Evolutionary conservation across 2,329 filamentous ascomycete genomes (phyloP).

Genomic region (Fusarium tuaranense): DNA sequence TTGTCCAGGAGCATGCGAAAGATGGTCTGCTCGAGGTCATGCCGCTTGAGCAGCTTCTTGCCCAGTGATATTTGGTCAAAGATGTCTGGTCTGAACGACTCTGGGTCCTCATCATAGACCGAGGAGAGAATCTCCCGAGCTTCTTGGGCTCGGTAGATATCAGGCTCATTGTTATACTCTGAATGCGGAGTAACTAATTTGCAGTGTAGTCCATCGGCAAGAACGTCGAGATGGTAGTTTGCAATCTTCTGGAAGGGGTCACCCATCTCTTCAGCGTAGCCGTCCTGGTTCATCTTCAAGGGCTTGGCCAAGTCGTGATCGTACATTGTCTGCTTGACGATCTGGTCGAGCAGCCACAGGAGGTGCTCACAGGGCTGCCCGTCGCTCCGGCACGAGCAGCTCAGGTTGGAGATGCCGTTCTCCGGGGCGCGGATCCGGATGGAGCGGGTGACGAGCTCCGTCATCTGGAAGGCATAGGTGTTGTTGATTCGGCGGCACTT

Average conservation of each 20-base stretch:
- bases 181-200: slow-evolving; percentile 52
- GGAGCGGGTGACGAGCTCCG: slow-evolving; percentile 64
- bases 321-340: slow-evolving; percentile 61
- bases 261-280: slow-evolving; percentile 59
- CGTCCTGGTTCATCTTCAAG: slow-evolving; percentile 56
- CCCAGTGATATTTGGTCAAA: slow-evolving; percentile 48
- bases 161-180: slow-evolving; percentile 45
- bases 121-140: slow-evolving; percentile 64
- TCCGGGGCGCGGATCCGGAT: slow-evolving; percentile 60
- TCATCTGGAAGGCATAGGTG: slow-evolving; percentile 68
- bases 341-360: slow-evolving; percentile 66
- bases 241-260: slow-evolving; percentile 63
- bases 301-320: slow-evolving; percentile 51
- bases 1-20: slow-evolving; percentile 67
- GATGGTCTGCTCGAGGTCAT: slow-evolving; percentile 63
- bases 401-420: slow-evolving; percentile 55
- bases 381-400: slow-evolving; percentile 59
- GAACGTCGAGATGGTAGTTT: slow-evolving; percentile 62
- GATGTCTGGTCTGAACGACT: slow-evolving; percentile 61
- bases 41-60: slow-evolving; percentile 54
- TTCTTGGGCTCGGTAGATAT: slow-evolving; percentile 58
- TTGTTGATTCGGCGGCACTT: slow-evolving; percentile 60
- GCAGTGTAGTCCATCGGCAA: slow-evolving; percentile 65
- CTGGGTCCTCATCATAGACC: slow-evolving; percentile 52
- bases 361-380: slow-evolving; percentile 61